These are phyloP conservation scores for Rhododendron vialii DNA, from an alignment of 148 eudicot genomes.

Conservation along the genomic window DNA sequence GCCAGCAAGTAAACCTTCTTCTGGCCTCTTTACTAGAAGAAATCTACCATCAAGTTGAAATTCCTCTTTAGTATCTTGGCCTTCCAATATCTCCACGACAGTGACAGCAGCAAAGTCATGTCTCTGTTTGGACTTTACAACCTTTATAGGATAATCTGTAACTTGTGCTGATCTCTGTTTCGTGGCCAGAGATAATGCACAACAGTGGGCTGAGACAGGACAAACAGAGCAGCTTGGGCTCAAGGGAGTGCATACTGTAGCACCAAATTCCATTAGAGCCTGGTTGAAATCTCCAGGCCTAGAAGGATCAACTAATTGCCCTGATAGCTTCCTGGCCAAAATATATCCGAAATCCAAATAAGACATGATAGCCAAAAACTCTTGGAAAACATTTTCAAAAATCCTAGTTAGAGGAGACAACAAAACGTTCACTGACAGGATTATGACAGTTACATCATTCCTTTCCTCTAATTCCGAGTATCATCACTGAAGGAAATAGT, in stretches of 20 bases:
- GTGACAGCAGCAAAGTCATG: constrained; percentile 77
- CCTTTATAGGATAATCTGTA: constrained; percentile 79
- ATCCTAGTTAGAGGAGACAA: background rate
- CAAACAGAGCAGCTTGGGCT: constrained; percentile 67
- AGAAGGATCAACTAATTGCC: constrained; percentile 72
- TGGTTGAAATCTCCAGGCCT: constrained; percentile 98
- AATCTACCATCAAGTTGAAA: constrained; percentile 32
- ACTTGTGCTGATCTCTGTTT: constrained; percentile 37
- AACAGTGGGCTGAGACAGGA: constrained; percentile 70
- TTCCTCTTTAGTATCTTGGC: constrained; percentile 14
- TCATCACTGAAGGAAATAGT: background rate
- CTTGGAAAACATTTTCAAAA: background rate
- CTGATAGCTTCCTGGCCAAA: constrained; percentile 67
- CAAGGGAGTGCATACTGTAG: constrained; percentile 67
- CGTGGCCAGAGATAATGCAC: constrained; percentile 52
- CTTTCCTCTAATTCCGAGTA: background rate
- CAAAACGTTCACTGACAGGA: background rate
- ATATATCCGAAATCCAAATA: background rate
- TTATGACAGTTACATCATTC: background rate
- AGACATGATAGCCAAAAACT: background rate
- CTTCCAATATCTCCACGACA: constrained; percentile 71
- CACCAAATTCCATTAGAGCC: constrained; percentile 98
- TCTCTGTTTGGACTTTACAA: constrained; percentile 72
- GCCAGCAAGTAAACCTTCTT: constrained; percentile 91
- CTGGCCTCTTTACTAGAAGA: constrained; percentile 90